Base-by-base conservation (phyloP, 2,329 filamentous ascomycete genomes). In the Phialocephala sp. region DNA sequence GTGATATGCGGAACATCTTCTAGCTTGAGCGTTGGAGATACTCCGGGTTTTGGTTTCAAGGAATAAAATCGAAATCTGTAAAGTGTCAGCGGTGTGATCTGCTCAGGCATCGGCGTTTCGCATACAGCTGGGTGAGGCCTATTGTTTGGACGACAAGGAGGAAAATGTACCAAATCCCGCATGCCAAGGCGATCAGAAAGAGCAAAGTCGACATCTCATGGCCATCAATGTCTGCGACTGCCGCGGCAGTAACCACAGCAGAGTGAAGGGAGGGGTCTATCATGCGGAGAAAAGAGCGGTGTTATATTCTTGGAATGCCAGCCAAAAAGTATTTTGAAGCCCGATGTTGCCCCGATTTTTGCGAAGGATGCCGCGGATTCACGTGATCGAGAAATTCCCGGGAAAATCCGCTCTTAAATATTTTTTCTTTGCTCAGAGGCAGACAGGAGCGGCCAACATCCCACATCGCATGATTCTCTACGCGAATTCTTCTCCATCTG, bases 1-100 rank as follows among this genome's bases (percentile, higher is more conserved):
- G 95, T 98, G 73, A 99, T 85, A 80, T 92, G 89, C 18, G 94
- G 94, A 2, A 93, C 82, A 45, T 88, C 80, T 70, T 84, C 76
- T 47, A 79, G 74, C 4, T 79, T 78, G 0, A 89, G 78, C 0
- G 77, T 77, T 1, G 86, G 79, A 2, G 87, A 87, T 18, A 84
- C 75, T 5, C 86, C 80, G 6, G 81, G 77, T n/a, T 76, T 74
- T 1, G 83, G 83, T 2, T 78, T 80, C 1, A 77, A 78, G 0
- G 85, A 85, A 75, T 85, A 87, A 72, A 83, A 77, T 50, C 81
- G 82, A 72, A 86, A 85, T 68, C 87, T 85, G 71, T 12, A 59
- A 62, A 63, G 52, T 35, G 55, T 68, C 47, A 65, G 60, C 32
- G 36, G 59, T 32, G 18, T n/a, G 36, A 56, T 59, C 37, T 41